A percentile compares a stretch with the other conserved stretches of the same genome.
Conservation (phyloP, 306 rosid species). For the Sesbania bispinosa region DNA sequence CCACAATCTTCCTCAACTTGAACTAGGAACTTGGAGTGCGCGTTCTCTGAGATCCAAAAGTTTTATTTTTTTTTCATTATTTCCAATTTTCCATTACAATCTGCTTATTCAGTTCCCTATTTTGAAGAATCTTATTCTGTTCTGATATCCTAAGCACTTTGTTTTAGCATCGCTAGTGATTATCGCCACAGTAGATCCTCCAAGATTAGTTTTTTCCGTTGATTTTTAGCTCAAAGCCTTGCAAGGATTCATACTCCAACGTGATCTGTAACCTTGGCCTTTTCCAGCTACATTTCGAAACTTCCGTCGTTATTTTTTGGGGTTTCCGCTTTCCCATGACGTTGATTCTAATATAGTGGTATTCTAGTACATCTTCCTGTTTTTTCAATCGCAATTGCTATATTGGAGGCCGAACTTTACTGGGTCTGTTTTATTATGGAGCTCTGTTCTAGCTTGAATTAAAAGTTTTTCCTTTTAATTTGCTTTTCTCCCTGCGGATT, state of each 20-base stretch:
- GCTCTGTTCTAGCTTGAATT: slow-evolving; percentile 3
- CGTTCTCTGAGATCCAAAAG: slow-evolving; percentile 44
- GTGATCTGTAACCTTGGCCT: slow-evolving; percentile 44
- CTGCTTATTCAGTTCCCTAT: slow-evolving; percentile 20
- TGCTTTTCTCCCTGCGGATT: neutral
- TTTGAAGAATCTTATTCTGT: slow-evolving; percentile 28
- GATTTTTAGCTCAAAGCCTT: neutral
- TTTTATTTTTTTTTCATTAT: neutral
- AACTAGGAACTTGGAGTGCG: slow-evolving; percentile 19
- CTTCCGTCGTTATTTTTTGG: slow-evolving; percentile 26
- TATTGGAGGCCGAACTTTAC: slow-evolving; percentile 18
- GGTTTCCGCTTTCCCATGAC: neutral
- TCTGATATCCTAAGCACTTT: slow-evolving; percentile 8
- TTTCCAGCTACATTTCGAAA: slow-evolving; percentile 56
- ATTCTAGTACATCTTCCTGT: slow-evolving; percentile 16
- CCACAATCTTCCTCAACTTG: slow-evolving; percentile 38
- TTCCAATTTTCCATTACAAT: slow-evolving; percentile 23
- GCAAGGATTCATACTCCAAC: slow-evolving; percentile 26
- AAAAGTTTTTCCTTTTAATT: slow-evolving; percentile 7
- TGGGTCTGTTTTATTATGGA: slow-evolving; percentile 22
- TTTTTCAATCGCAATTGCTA: slow-evolving; percentile 7
- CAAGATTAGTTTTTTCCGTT: slow-evolving; percentile 31
- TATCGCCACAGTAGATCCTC: slow-evolving; percentile 50
- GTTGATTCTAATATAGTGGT: slow-evolving; percentile 19
- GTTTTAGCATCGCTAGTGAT: slow-evolving; percentile 34